Percentiles rank a stretch among this genome's conserved stretches.
Conservation (phyloP, 2,329 filamentous ascomycete species). For the Fusarium mundagurra region DNA sequence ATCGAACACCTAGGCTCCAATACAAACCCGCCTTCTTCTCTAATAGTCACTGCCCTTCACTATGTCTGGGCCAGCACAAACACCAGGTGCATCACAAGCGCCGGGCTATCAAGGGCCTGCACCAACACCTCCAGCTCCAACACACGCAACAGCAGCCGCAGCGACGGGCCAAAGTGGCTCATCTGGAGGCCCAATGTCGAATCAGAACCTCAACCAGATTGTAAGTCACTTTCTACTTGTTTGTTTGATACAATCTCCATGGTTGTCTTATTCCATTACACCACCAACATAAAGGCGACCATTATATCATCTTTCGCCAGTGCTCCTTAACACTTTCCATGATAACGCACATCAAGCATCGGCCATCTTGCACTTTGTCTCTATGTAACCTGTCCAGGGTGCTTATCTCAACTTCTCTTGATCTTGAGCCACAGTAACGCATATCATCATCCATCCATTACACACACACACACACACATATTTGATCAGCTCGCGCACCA, state of each 20-base stretch:
- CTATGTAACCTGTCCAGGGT: neutral
- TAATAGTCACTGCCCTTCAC: neutral
- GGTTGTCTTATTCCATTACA: neutral
- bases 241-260: neutral
- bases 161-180: conserved; percentile 47
- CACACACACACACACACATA: neutral
- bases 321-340: neutral
- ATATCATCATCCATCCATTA: neutral
- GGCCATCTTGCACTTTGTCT: neutral
- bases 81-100: conserved; percentile 42
- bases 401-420: neutral
- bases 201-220: conserved; percentile 95
- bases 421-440: neutral
- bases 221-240: conserved; percentile 64
- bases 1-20: neutral
- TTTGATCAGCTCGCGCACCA: neutral
- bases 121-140: conserved; percentile 47
- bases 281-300: neutral
- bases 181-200: conserved; percentile 67
- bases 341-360: neutral
- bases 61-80: conserved; percentile 50
- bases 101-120: conserved; percentile 47
- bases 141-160: conserved; percentile 34
- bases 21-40: neutral
- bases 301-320: neutral